Percentiles rank a stretch among this genome's conserved stretches.
Evolutionary conservation across 163 green algal species (phyloP).

Genomic region (Scenedesmus sp.): DNA sequence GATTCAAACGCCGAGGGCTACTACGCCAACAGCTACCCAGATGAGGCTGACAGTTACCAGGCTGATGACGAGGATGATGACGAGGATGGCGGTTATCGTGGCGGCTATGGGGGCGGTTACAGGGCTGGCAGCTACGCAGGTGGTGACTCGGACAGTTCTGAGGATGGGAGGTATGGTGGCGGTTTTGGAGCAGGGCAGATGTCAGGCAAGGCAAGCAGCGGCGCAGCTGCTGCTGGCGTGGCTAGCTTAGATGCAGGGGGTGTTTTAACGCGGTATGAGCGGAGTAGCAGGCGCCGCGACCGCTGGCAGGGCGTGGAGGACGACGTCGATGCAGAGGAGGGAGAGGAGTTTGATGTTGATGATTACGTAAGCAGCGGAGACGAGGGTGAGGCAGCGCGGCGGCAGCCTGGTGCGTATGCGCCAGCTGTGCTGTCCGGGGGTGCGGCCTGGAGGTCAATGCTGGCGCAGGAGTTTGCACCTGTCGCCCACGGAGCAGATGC

Average conservation of each 20-base stretch:
- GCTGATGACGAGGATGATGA: neutral
- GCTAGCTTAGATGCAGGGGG: neutral
- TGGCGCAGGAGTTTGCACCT: constrained; percentile 8
- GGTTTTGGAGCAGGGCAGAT: neutral
- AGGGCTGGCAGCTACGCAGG: neutral
- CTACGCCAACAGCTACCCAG: constrained; percentile 68
- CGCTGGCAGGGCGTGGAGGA: neutral
- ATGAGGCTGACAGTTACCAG: constrained; percentile 34
- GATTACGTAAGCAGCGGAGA: constrained; percentile 43
- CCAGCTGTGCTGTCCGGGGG: neutral
- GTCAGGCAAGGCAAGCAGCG: neutral
- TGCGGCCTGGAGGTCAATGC: constrained; percentile 29
- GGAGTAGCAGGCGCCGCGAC: neutral
- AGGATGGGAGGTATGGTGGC: neutral
- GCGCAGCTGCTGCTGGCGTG: neutral
- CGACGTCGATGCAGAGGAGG: neutral
- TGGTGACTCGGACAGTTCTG: neutral
- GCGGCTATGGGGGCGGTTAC: neutral
- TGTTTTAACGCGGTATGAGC: constrained; percentile 19
- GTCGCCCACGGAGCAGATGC: neutral
- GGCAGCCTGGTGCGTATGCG: neutral
- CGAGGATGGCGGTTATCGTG: neutral
- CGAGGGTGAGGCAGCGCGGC: neutral
- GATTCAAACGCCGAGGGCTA: constrained; percentile 74
- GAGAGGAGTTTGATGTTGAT: constrained; percentile 45